These are phyloP conservation scores for Astrocystis sublimbata DNA, from an alignment of 495 filamentous ascomycete genomes.

Conservation along the genomic window DNA sequence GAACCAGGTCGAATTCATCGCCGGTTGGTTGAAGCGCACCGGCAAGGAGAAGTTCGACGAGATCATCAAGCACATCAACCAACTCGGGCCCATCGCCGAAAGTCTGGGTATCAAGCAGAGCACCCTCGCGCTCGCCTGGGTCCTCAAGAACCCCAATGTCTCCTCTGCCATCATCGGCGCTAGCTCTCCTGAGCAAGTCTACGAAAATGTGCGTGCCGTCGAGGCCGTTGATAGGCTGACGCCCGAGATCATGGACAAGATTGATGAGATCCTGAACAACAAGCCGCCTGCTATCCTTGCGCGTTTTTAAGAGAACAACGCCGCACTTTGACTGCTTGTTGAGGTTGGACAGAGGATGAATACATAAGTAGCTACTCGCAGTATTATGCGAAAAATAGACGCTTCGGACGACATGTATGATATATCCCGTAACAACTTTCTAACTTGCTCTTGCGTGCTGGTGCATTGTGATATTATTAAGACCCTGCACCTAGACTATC, in stretches of 20 bases:
- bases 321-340: neutral
- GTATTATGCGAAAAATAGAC: too few species aligned
- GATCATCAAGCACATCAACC: slow-evolving; percentile 46
- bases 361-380: too few species aligned
- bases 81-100: slow-evolving; percentile 64
- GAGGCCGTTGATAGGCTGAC: slow-evolving; percentile 62
- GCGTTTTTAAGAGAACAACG: slow-evolving; percentile 30
- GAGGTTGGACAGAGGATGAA: neutral
- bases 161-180: slow-evolving; percentile 78
- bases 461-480: too few species aligned
- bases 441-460: too few species aligned
- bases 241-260: slow-evolving; percentile 66
- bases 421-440: too few species aligned
- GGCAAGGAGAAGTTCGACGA: slow-evolving; percentile 49
- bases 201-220: slow-evolving; percentile 67
- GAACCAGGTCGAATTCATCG: slow-evolving; percentile 49
- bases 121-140: slow-evolving; percentile 75
- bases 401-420: too few species aligned
- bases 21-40: slow-evolving; percentile 45
- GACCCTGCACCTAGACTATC: too few species aligned
- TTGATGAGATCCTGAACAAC: slow-evolving; percentile 66
- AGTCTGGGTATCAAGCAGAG: slow-evolving; percentile 64
- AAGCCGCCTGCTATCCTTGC: slow-evolving; percentile 53
- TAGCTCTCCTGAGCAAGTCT: slow-evolving; percentile 69
- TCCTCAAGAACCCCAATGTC: slow-evolving; percentile 73